Evolutionary conservation across 1,139 yeast genomes (phyloP), one percentile per base, ranked within the genome.

Genomic region (Pichia sp.): DNA sequence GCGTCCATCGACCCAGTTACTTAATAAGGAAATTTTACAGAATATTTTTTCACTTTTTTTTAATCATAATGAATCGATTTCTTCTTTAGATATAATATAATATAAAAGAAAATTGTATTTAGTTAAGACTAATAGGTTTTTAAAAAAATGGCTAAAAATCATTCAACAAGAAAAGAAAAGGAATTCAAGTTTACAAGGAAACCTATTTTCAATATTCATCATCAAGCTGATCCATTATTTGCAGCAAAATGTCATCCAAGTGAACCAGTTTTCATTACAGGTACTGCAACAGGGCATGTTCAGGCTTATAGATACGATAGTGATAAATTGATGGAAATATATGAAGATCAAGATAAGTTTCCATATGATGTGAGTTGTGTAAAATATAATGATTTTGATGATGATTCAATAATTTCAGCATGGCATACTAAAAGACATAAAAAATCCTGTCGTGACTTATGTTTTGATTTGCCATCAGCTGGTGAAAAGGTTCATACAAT

Each of bases 371-470:
- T 57, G 25, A 54, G 57, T 29, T 45, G 50, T 31, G 46, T 51
- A 3, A 52, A 55, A 19, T 49, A 52, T 18, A 55, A 53, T 30
- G 57, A 57, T 39, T 55, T 54, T 39, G 66, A 67, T 39, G 78
- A 76, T 58, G 67, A 61, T 36, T 53, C 59, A n/a, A 52, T 69
- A 19, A 64, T 67, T 4, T 65, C 80, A 3, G 67, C 67, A 42
- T 93, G 98, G 98, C 79, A 84, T 54, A 90, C 98, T 0, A 87
- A 81, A 63, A 77, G 98, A 63, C 98, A 93, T 66, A 89, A 89
- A 67, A 93, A 91, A 1, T 86, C 96, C 55, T 88, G 96, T 57
- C 72, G 99, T 45, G 81, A 86, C 9, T 71, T 89, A 8, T 71
- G 80, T 18, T 85, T 88, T 66, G 91, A 86, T 57, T 77, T 80